A percentile compares a stretch with the other conserved stretches of the same genome.
These are phyloP conservation scores for Amphicarpaea edgeworthii DNA, from an alignment of 306 rosid genomes.

Conservation along the genomic window DNA sequence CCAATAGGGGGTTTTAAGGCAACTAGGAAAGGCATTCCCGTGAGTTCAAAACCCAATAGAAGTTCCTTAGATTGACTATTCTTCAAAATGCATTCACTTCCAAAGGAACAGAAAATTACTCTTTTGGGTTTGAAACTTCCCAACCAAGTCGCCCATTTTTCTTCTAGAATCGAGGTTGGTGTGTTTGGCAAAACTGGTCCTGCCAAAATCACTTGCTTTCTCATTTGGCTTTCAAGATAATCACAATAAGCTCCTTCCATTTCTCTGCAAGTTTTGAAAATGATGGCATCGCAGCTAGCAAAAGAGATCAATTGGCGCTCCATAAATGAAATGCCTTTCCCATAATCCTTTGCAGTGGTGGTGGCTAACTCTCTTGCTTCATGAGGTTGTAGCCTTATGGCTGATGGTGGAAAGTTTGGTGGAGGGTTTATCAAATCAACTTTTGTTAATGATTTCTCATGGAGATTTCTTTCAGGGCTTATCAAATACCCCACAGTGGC, in stretches of 20 bases:
- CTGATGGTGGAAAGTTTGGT: constrained; percentile 55
- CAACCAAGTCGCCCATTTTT: constrained; percentile 65
- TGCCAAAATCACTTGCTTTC: constrained; percentile 60
- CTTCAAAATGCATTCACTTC: constrained; percentile 59
- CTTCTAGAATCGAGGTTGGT: constrained; percentile 51
- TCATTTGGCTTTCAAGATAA: constrained; percentile 48
- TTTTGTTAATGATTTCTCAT: constrained; percentile 33
- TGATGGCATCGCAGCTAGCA: constrained; percentile 51
- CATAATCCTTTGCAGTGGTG: constrained; percentile 21
- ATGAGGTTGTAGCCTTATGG: constrained; percentile 53
- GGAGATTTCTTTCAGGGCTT: constrained; percentile 53
- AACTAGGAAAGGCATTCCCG: constrained; percentile 63
- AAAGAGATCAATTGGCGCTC: constrained; percentile 44
- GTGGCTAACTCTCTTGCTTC: constrained; percentile 46
- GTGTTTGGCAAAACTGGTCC: constrained; percentile 57
- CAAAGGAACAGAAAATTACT: constrained; percentile 68
- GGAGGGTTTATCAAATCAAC: constrained; percentile 52
- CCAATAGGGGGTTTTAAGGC: constrained; percentile 64
- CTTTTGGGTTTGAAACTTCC: constrained; percentile 51
- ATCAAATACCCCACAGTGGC: constrained; percentile 52
- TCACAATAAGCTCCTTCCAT: constrained; percentile 66
- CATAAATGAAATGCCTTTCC: constrained; percentile 45
- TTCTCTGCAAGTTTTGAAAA: constrained; percentile 66
- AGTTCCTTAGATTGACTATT: constrained; percentile 61
- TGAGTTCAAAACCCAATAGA: constrained; percentile 71